Percentiles rank a stretch among this genome's conserved stretches.
phyloP scores from a whole-genome alignment of 306 rosid species.

The Pueraria montana region DNA sequence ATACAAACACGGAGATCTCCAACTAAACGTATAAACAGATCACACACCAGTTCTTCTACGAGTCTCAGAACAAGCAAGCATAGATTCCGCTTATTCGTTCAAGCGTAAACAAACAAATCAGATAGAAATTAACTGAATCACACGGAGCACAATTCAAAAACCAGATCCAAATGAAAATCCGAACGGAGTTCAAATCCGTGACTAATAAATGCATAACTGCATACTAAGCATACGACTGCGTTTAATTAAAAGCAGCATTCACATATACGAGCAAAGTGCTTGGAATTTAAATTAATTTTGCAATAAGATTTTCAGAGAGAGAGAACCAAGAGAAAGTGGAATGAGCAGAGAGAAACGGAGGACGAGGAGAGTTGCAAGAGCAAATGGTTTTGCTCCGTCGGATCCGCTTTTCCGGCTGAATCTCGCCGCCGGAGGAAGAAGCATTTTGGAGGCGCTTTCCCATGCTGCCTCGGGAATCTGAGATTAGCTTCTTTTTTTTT shows the following conservation, averaged over 20 bases:
- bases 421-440: conserved; percentile 47
- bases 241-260: conserved; percentile 25
- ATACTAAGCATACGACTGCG: conserved; percentile 1
- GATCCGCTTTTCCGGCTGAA: conserved; percentile 61
- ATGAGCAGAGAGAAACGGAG: conserved; percentile 68
- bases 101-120: background rate
- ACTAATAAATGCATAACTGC: conserved; percentile 4
- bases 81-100: conserved; percentile 9
- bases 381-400: conserved; percentile 70
- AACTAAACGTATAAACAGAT: background rate
- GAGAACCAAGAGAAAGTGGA: conserved; percentile 71
- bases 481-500: background rate
- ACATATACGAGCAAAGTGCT: background rate
- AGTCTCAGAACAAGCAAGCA: conserved; percentile 17
- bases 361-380: conserved; percentile 83
- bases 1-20: conserved; percentile 1
- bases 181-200: conserved; percentile 6
- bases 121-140: background rate
- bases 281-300: conserved; percentile 35
- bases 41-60: background rate
- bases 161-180: conserved; percentile 42
- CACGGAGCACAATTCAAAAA: conserved; percentile 13
- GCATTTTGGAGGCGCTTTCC: conserved; percentile 58
- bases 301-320: conserved; percentile 30
- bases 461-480: conserved; percentile 46